Percentiles rank a stretch among this genome's conserved stretches.
These are phyloP conservation scores for Micractinium conductrix DNA, from an alignment of 139 green algal genomes.

Conservation along the genomic window DNA sequence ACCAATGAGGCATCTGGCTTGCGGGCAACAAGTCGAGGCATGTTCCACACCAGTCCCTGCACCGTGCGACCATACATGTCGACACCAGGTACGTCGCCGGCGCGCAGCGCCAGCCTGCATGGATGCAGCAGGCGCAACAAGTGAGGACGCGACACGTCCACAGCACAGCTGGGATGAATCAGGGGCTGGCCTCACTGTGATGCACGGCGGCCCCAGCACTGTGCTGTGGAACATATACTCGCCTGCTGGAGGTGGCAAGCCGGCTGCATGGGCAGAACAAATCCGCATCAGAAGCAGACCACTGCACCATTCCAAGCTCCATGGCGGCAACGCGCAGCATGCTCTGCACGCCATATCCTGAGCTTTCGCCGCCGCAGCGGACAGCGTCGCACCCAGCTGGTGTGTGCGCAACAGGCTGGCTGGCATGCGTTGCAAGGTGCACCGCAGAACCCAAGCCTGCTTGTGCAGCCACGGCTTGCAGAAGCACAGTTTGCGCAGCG, in stretches of 20 bases:
- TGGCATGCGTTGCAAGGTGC: background rate
- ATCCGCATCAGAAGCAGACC: too few relatives aligned
- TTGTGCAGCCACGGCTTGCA: background rate
- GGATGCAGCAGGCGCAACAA: too few relatives aligned
- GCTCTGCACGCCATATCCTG: conserved; percentile 12
- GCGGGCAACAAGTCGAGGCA: conserved; percentile 24
- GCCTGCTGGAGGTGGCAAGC: too few relatives aligned
- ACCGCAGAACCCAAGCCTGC: background rate
- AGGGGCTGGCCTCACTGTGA: too few relatives aligned
- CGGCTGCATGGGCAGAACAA: too few relatives aligned
- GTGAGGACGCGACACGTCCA: too few relatives aligned
- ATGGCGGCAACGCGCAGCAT: conserved; percentile 41
- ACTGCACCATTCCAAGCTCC: conserved; percentile 22
- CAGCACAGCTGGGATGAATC: too few relatives aligned
- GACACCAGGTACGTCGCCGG: background rate
- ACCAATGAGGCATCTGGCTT: background rate
- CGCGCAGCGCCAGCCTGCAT: too few relatives aligned
- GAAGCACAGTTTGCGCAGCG: background rate
- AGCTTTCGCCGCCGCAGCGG: too few relatives aligned
- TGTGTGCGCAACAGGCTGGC: background rate
- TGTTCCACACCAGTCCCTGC: conserved; percentile 13
- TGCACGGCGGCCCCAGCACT: too few relatives aligned
- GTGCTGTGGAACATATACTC: too few relatives aligned
- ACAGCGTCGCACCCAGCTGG: background rate
- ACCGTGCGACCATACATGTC: conserved; percentile 24